Percentiles rank a stretch among this genome's conserved stretches.
These are phyloP conservation scores for Stemphylium vesicarium DNA, from an alignment of 2,329 filamentous ascomycete species.

Conservation along the genomic window DNA sequence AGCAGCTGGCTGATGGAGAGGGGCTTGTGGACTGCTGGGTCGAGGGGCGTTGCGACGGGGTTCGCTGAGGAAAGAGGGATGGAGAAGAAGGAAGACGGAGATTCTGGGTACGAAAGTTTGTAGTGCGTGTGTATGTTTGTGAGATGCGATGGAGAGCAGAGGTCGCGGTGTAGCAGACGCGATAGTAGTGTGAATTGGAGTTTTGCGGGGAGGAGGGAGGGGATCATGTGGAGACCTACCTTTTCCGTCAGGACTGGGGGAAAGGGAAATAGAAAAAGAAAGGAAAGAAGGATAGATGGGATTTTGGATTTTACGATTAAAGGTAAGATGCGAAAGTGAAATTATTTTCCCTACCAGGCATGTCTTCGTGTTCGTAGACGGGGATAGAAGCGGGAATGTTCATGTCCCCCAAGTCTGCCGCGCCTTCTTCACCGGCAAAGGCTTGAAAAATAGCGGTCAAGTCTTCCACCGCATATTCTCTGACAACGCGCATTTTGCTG, in stretches of 20 bases:
- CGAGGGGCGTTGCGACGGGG: constrained; percentile 62
- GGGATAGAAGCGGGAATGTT: constrained; percentile 17
- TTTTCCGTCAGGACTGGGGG: not conserved
- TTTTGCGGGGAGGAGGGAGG: constrained; percentile 71
- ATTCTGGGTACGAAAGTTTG: constrained; percentile 66
- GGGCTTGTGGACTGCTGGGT: constrained; percentile 75
- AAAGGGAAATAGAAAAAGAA: not conserved
- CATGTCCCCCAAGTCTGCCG: not conserved
- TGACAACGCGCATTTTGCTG: constrained; percentile 31
- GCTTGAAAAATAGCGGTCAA: constrained; percentile 31
- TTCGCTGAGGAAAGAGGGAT: constrained; percentile 43
- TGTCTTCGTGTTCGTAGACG: constrained; percentile 68
- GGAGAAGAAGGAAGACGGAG: constrained; percentile 60
- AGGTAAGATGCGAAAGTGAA: not conserved
- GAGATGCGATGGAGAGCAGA: constrained; percentile 74
- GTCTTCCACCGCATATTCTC: constrained; percentile 22
- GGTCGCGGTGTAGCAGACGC: constrained; percentile 77
- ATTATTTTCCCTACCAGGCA: constrained; percentile 67
- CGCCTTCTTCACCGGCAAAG: constrained; percentile 27
- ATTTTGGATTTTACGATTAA: not conserved
- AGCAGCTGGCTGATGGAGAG: constrained; percentile 74
- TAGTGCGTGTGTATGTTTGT: constrained; percentile 93
- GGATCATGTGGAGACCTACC: constrained; percentile 78
- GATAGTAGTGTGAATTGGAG: constrained; percentile 75
- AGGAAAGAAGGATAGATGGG: not conserved